Base-by-base conservation (phyloP, 164 flowering plant species). In the Nymphaea thermarum region DNA sequence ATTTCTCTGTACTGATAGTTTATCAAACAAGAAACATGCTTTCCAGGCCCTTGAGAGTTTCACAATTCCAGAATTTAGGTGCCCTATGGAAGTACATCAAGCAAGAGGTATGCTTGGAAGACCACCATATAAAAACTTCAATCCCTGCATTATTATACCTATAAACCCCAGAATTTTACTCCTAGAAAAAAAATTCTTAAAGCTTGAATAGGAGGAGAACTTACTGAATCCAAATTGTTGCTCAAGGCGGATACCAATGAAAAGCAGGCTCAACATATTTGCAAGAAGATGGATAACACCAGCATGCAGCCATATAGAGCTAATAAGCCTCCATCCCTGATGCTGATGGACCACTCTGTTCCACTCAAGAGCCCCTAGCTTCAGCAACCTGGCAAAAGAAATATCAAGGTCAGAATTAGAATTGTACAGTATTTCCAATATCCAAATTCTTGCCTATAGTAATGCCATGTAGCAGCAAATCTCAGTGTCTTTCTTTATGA, bases 221-320 rank as follows among this genome's bases (percentile, higher is more conserved):
- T 68, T 84, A 92, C 98, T 83, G 70, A 92, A 92, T 1, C 98
- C 96, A 75, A 88, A 92, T 67, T 89, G 91, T 66, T 88, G 96
- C 57, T 92, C 98, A 12, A 92, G 88, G 69, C 94, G 94, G 64
- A 88, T 84, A 10, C 98, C 98, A 68, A 90, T 82, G 70, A 88
- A 78, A 65, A 86, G 74, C 42, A 92, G 76, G 72, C 93, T 80
- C 65, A 92, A 69, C 98, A 92, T 92, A 74, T 88, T 90, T 4
- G 78, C 87, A 44, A 85, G 72, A 67, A 92, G 77, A 81, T 92
- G 98, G 70, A 92, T 73, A 3, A 90, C 64, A 67, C 96, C 98
- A 15, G 90, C 94, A 68, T 92, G 98, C 71, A 92, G 72, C 98
- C 98, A 92, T 17, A 87, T 82, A 72, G 87, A 85, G n/a, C 85